A percentile compares a stretch with the other conserved stretches of the same genome.
Evolutionary conservation across 75 land plant genomes (phyloP).

Genomic region (Chamaecyparis obtusa): DNA sequence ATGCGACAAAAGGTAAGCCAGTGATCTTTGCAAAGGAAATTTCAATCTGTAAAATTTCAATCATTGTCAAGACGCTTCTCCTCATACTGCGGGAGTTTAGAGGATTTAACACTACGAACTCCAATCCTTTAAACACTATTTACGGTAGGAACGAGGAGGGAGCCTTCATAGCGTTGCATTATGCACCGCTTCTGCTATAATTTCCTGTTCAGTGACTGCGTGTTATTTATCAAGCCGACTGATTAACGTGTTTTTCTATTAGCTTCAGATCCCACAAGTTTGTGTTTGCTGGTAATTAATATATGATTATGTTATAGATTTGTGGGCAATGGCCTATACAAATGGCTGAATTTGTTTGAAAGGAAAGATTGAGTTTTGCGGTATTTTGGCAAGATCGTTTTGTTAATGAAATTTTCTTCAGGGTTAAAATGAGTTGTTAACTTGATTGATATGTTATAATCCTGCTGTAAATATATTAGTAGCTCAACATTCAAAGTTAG

Average conservation of each 20-base stretch:
- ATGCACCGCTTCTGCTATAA: background rate
- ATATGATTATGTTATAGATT: background rate
- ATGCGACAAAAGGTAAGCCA: constrained; percentile 72
- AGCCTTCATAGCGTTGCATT: background rate
- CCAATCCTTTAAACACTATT: background rate
- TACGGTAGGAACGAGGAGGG: no score
- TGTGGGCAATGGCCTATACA: background rate
- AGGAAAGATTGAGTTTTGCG: background rate
- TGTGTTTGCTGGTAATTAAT: background rate
- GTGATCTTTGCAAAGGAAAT: background rate
- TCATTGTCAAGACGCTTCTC: background rate
- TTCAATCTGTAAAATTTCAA: background rate
- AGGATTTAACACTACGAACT: background rate
- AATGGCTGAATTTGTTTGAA: background rate
- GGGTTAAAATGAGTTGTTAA: no score
- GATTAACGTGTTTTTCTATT: no score
- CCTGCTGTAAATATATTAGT: no score
- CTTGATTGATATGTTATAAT: no score
- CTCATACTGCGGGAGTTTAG: background rate
- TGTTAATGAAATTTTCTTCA: no score
- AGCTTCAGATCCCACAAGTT: background rate
- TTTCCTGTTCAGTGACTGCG: background rate
- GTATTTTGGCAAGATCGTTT: background rate
- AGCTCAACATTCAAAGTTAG: no score
- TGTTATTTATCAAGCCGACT: background rate